These are phyloP conservation scores for Hypoxylon sp. DNA, from an alignment of 2,329 filamentous ascomycete genomes.

Conservation along the genomic window DNA sequence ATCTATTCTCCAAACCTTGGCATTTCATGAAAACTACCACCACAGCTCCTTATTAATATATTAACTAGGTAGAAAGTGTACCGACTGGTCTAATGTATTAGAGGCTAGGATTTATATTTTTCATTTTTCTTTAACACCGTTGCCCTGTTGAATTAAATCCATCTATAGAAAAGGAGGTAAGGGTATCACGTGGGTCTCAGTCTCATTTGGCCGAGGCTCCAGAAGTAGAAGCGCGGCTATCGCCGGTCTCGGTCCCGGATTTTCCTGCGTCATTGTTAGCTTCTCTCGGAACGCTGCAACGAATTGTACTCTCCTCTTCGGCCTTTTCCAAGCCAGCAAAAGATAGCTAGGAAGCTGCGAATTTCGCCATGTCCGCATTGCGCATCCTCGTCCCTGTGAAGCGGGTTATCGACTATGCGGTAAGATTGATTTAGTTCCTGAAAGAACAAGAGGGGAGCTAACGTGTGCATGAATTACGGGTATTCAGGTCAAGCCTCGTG, in stretches of 20 bases:
- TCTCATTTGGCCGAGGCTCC: constrained; percentile 28
- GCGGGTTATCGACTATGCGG: constrained; percentile 87
- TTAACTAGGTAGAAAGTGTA: too few relatives aligned
- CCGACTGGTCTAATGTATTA: too few relatives aligned
- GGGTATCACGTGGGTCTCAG: constrained; percentile 33
- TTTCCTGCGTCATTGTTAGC: constrained; percentile 44
- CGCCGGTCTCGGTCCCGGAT: constrained; percentile 44
- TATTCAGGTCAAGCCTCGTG: constrained; percentile 71
- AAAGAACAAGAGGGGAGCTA: constrained; percentile 10
- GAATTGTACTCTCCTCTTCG: neutral
- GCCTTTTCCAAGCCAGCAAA: constrained; percentile 18
- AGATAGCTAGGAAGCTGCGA: constrained; percentile 16
- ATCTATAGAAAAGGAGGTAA: too few relatives aligned
- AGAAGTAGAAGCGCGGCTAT: constrained; percentile 39
- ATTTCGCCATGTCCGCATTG: constrained; percentile 64
- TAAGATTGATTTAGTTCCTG: constrained; percentile 53
- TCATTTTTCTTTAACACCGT: too few relatives aligned
- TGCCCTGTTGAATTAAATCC: too few relatives aligned
- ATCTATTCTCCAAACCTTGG: too few relatives aligned
- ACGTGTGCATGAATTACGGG: neutral
- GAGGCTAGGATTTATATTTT: too few relatives aligned
- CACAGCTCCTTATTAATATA: too few relatives aligned
- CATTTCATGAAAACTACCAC: too few relatives aligned
- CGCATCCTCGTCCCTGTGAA: constrained; percentile 84
- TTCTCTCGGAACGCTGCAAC: constrained; percentile 8